Conservation (phyloP, 345 rosid genomes). For the Leavenworthia alabamica region DNA sequence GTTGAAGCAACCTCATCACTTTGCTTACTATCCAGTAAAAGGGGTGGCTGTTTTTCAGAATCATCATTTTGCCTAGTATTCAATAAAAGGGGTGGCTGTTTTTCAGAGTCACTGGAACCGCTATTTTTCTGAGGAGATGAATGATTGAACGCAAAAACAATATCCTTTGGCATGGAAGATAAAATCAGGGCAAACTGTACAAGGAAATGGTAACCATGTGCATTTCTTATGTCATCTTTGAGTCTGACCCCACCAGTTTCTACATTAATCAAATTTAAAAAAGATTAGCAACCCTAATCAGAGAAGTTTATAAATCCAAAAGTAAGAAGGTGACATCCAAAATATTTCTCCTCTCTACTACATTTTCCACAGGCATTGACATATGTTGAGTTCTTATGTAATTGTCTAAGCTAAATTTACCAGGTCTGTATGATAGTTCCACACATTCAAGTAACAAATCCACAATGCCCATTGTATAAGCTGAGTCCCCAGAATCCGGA, state of each 20-base stretch:
- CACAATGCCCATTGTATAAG: constrained; percentile 88
- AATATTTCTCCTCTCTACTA: not conserved
- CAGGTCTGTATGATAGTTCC: constrained; percentile 84
- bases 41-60: not conserved
- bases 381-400: not conserved
- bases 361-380: constrained; percentile 12
- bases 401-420: constrained; percentile 35
- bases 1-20: constrained; percentile 39
- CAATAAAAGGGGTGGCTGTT: constrained; percentile 14
- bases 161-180: constrained; percentile 52
- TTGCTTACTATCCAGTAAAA: not conserved
- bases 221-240: constrained; percentile 90
- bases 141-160: constrained; percentile 29
- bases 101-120: constrained; percentile 27
- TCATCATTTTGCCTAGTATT: not conserved
- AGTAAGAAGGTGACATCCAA: not conserved
- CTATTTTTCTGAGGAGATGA: constrained; percentile 25
- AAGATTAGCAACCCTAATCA: constrained; percentile 25
- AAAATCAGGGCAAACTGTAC: constrained; percentile 83
- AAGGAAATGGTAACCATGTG: constrained; percentile 98
- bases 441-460: constrained; percentile 97
- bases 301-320: not conserved
- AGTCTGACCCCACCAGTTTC: constrained; percentile 83
- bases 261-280: constrained; percentile 39
- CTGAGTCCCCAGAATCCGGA: constrained; percentile 77